These are phyloP conservation scores for Penicillium tannophilum DNA, from an alignment of 495 filamentous ascomycete genomes.

Conservation along the genomic window DNA sequence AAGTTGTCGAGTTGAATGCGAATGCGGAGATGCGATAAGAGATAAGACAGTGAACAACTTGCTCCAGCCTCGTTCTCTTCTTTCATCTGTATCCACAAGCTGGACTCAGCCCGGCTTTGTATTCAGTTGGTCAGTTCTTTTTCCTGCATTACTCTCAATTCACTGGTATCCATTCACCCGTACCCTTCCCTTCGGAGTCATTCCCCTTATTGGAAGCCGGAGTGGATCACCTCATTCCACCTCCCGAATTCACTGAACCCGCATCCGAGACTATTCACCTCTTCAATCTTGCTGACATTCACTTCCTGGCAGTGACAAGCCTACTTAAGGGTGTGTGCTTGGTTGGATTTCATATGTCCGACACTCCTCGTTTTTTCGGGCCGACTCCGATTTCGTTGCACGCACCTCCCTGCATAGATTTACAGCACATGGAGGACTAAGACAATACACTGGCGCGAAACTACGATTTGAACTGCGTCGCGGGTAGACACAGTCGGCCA, in stretches of 20 bases:
- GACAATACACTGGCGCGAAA: conserved; percentile 23
- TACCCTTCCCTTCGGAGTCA: not conserved
- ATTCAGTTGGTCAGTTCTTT: conserved; percentile 19
- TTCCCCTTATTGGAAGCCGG: conserved; percentile 2
- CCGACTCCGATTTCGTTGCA: conserved; percentile 19
- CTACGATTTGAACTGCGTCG: conserved; percentile 29
- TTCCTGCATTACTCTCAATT: not conserved
- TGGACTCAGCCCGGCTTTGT: conserved; percentile 13
- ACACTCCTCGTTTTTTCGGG: conserved; percentile 17
- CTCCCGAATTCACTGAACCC: not conserved
- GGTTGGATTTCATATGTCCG: conserved; percentile 15
- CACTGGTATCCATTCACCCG: not conserved
- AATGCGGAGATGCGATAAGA: conserved; percentile 47
- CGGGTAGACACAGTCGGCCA: conserved; percentile 28
- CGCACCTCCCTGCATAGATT: conserved; percentile 28
- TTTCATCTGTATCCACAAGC: conserved; percentile 6
- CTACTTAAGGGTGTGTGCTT: conserved; percentile 1
- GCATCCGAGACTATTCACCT: not conserved
- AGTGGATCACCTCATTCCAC: conserved; percentile 11
- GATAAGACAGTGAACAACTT: conserved; percentile 37
- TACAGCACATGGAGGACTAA: conserved; percentile 34
- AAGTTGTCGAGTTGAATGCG: conserved; percentile 11
- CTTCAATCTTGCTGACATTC: conserved; percentile 6
- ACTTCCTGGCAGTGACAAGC: not conserved
- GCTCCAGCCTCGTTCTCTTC: conserved; percentile 17